Conservation (phyloP, 1,139 yeast species). For the Pneumocystis oryctolagi region DNA sequence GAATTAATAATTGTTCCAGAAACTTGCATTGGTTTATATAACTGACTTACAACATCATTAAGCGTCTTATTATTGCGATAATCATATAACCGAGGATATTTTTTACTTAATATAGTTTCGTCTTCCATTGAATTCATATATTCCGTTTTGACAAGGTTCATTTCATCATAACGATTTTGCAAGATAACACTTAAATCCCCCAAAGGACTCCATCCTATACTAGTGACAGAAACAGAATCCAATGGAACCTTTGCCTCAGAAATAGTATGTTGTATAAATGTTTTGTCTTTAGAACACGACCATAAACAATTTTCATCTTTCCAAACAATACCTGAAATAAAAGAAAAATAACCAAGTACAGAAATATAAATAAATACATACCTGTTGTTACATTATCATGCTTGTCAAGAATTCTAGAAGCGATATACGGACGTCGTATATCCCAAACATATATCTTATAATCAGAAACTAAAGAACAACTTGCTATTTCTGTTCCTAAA, state of each 20-base stretch:
- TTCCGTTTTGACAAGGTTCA: neutral
- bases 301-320: constrained; percentile 37
- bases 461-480: constrained; percentile 58
- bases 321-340: constrained; percentile 21
- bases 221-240: constrained; percentile 38
- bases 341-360: neutral
- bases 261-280: constrained; percentile 42
- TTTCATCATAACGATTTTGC: neutral
- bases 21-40: neutral
- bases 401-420: constrained; percentile 46
- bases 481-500: constrained; percentile 42
- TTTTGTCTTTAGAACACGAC: constrained; percentile 40
- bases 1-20: constrained; percentile 4
- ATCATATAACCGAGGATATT: neutral
- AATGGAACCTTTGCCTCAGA: constrained; percentile 36
- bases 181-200: neutral
- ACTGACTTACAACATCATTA: neutral
- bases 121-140: neutral
- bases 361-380: constrained; percentile 17
- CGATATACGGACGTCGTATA: constrained; percentile 57
- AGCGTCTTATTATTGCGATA: neutral
- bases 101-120: neutral
- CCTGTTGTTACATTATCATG: constrained; percentile 41
- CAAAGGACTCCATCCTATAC: constrained; percentile 44
- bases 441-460: constrained; percentile 61